Evolutionary conservation across 2,329 filamentous ascomycete genomes (phyloP), one percentile per base, ranked within the genome.

Genomic region (Aspergillus calidoustus): DNA sequence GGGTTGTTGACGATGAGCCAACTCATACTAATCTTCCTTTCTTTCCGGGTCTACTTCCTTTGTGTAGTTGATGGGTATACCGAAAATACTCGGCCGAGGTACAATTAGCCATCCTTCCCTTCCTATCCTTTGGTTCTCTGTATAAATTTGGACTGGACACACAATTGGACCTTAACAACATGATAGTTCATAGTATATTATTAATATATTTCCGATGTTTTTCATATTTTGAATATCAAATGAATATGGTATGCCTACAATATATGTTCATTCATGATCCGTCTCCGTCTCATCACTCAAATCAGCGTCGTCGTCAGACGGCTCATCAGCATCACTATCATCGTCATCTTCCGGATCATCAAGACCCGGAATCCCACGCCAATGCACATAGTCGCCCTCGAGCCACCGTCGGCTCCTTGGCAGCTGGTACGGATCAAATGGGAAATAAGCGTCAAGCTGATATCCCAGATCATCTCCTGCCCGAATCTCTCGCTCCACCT

Each of bases 341-440:
- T 72, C 75, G n/a, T 87, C 51, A n/a, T 59, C 85, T n/a, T 82
- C 78, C 1, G 80, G 84, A 25, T 83, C 83, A 61, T 89, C 84
- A 11, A 93, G 78, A 0, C 91, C 91, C 0, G 88, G 87, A 41
- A 96, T 86, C 5, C 88, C 85, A 65, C 87, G 86, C 91, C 92
- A 97, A 54, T 89, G 83, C 31, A 94, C 84, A 72, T 97, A 97
- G 72, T 96, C 90, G 22, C 86, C 84, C 64, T 93, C 90, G 13
- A 99, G 80, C 96, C 95, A 98, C 62, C 88, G 85, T 77, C 91
- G 92, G 76, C 93, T 97, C 68, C 88, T 83, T 0, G 93, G 93
- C 54, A 99, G 82, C 71, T 94, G 90, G 76, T 98, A 99, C 2
- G 96, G 96, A 74, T 99, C 95, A 72, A 99, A 99, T 0, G 95